Percentiles rank a stretch among this genome's conserved stretches.
Conservation (phyloP, 371 early-diverging fungal genomes). For the Mucor irregularis region DNA sequence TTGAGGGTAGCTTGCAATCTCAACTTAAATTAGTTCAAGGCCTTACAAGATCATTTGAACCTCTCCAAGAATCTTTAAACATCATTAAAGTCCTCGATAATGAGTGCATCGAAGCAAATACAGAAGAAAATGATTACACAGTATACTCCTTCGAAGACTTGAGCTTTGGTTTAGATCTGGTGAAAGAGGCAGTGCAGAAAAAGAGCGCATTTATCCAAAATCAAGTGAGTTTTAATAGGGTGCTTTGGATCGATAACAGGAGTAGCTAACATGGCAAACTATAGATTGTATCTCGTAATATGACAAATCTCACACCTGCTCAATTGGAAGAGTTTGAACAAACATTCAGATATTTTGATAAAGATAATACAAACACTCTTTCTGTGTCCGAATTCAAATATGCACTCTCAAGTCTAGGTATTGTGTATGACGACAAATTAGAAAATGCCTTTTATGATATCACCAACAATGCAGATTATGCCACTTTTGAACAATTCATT, state of each 20-base stretch:
- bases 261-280: not conserved
- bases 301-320: slow-evolving; percentile 90
- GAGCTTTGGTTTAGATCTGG: slow-evolving; percentile 78
- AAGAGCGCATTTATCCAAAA: slow-evolving; percentile 92
- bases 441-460: slow-evolving; percentile 66
- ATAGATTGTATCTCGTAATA: slow-evolving; percentile 81
- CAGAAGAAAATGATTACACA: slow-evolving; percentile 93
- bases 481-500: slow-evolving; percentile 89
- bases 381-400: slow-evolving; percentile 83
- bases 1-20: slow-evolving; percentile 75
- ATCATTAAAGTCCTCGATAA: slow-evolving; percentile 65
- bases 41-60: slow-evolving; percentile 35
- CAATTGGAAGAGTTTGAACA: slow-evolving; percentile 93
- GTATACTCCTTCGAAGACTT: slow-evolving; percentile 89
- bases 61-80: slow-evolving; percentile 55
- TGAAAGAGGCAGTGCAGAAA: slow-evolving; percentile 79
- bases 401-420: slow-evolving; percentile 84
- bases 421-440: slow-evolving; percentile 73
- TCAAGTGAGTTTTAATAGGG: slow-evolving; percentile 51
- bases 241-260: not conserved
- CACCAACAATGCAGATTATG: slow-evolving; percentile 57
- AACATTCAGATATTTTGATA: slow-evolving; percentile 90
- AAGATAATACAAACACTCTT: slow-evolving; percentile 73
- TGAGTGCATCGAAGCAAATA: slow-evolving; percentile 80
- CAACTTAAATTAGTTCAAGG: slow-evolving; percentile 71